Evolutionary conservation across 192 early-diverging fungal genomes (phyloP), one percentile per base, ranked within the genome.

Genomic region (Geranomyces michiganensis): DNA sequence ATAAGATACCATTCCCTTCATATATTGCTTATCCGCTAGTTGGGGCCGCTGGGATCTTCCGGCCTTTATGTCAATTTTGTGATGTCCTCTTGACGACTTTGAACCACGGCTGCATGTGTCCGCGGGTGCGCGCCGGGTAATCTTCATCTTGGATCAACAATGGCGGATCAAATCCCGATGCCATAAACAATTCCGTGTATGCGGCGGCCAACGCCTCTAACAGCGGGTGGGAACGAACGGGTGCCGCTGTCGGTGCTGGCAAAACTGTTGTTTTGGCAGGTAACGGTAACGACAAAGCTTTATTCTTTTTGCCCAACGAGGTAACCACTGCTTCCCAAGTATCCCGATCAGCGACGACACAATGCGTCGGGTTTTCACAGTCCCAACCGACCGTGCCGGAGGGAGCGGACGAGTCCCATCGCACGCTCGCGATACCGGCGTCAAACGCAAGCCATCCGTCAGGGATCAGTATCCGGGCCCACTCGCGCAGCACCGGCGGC

Each of bases 341-440:
- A 14, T 21, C 5, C 13, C 14, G 1, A 29, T 45, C 33, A 3
- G 41, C 62, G 33, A 64, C 33, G 2, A 29, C 43, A 13, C 9
- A 3, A 29, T 64, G 62, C 5, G 62, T 64, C 3, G 62, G 62
- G 44, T 64, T 64, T 5, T 64, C 62, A 44, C 32, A 45, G 4
- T 64, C 62, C 41, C 44, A 64, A 13, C 33, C 10, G 29, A 27
- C 17, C 19, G 21, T 60, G 5, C 29, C 58, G 7, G 29, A 8
- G 12, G 33, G 5, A 13, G 32, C 62, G 27, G 27, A 1, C 27
- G 36, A 7, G 36, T 41, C 36, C 36, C 2, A 17, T 32, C 58
- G 22, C 41, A 64, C 43, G 41, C 62, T 45, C 41, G 62, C 62
- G 44, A 64, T 4, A 3, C 44, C 43, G n/a, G 62, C 62, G 8